These are phyloP conservation scores for Ustilago trichophora DNA, from an alignment of 1,284 basidiomycete genomes.

Conservation along the genomic window DNA sequence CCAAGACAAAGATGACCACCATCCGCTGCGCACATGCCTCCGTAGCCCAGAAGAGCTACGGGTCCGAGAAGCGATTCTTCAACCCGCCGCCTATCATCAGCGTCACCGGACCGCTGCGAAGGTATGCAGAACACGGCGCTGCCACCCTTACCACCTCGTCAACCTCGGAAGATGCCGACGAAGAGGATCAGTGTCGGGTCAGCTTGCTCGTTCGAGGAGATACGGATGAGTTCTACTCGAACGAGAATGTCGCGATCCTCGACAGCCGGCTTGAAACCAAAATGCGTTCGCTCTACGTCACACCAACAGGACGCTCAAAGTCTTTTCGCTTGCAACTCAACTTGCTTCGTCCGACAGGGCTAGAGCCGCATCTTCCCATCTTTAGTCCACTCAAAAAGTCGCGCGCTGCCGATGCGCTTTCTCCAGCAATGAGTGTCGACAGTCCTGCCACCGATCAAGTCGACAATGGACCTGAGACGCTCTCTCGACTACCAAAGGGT, in stretches of 20 bases:
- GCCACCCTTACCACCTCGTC: constrained; percentile 32
- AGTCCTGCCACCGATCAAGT: constrained; percentile 16
- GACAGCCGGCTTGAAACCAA: constrained; percentile 76
- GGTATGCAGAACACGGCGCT: constrained; percentile 44
- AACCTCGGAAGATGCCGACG: constrained; percentile 26
- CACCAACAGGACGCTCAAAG: constrained; percentile 86
- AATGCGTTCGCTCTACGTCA: constrained; percentile 89
- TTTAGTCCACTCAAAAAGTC: constrained; percentile 46
- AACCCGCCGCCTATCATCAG: constrained; percentile 88
- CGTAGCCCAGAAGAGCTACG: constrained; percentile 90
- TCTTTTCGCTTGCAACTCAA: constrained; percentile 82
- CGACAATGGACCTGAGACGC: constrained; percentile 17
- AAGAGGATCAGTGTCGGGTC: constrained; percentile 67
- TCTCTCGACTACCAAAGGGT: constrained; percentile 36
- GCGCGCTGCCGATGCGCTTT: constrained; percentile 21
- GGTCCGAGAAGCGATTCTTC: constrained; percentile 88
- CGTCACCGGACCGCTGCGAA: constrained; percentile 76
- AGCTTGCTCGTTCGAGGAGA: constrained; percentile 86
- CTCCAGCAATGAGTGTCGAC: constrained; percentile 18
- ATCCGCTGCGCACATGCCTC: constrained; percentile 86
- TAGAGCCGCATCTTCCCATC: constrained; percentile 40
- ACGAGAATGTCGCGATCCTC: constrained; percentile 51
- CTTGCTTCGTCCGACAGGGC: constrained; percentile 45
- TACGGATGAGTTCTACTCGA: constrained; percentile 74
- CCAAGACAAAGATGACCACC: constrained; percentile 71